These are phyloP conservation scores for Takashimella tepidaria DNA, from an alignment of 1,284 basidiomycete species.

Conservation along the genomic window DNA sequence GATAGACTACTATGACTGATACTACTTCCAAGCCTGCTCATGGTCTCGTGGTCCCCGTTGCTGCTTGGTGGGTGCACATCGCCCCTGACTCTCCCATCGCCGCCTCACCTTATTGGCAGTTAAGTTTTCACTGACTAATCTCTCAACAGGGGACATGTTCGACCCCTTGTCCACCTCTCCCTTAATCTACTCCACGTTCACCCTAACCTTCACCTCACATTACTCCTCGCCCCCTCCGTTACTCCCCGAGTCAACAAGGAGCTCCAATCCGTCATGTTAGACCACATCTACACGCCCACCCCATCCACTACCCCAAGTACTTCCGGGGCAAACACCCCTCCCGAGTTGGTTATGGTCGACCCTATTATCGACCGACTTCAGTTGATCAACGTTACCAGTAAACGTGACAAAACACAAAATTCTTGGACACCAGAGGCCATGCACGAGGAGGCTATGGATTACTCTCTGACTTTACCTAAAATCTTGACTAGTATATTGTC, in stretches of 20 bases:
- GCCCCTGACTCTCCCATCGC: not conserved
- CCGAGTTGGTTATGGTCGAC: not conserved
- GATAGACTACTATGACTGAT: too few species aligned
- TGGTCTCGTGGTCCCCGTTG: constrained; percentile 8
- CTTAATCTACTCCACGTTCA: constrained; percentile 21
- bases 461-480: constrained; percentile 8
- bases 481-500: constrained; percentile 10
- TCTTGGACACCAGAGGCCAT: not conserved
- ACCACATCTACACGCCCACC: not conserved
- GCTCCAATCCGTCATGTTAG: constrained; percentile 7
- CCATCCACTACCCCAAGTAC: too few species aligned
- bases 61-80: constrained; percentile 13
- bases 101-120: not conserved
- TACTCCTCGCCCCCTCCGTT: constrained; percentile 15
- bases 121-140: not conserved
- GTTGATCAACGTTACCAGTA: not conserved
- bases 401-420: not conserved
- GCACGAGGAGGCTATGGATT: constrained; percentile 14
- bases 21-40: constrained; percentile 11
- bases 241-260: constrained; percentile 11
- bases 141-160: constrained; percentile 23
- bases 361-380: not conserved
- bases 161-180: constrained; percentile 20
- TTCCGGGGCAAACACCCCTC: not conserved
- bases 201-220: constrained; percentile 17